phyloP scores from a whole-genome alignment of 73 alveolate genomes.

The Paramecium primaurelia region DNA sequence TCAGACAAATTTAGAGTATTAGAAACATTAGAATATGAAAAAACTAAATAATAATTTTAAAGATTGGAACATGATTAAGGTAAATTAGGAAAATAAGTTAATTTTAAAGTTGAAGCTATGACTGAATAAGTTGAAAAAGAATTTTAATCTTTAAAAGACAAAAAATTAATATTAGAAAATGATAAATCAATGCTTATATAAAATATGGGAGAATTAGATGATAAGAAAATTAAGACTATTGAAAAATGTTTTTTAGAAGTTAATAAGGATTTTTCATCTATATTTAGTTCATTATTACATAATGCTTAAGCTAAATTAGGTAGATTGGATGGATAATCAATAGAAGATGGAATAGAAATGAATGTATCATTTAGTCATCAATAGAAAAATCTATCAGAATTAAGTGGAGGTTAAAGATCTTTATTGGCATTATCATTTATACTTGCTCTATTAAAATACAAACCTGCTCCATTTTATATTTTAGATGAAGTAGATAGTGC shows the following conservation, averaged over 20 bases:
- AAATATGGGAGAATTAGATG: slow-evolving; percentile 87
- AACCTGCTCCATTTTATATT: slow-evolving; percentile 97
- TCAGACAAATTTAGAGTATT: not conserved
- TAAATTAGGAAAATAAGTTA: slow-evolving; percentile 75
- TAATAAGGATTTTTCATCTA: slow-evolving; percentile 79
- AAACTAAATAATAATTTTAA: not conserved
- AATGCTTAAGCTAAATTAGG: slow-evolving; percentile 90
- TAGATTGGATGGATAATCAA: slow-evolving; percentile 72
- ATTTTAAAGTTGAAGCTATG: slow-evolving; percentile 85
- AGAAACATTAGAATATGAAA: not conserved
- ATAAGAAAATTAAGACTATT: slow-evolving; percentile 65
- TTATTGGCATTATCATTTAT: slow-evolving; percentile 91
- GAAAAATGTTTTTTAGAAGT: slow-evolving; percentile 64
- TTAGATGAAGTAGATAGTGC: slow-evolving; percentile 99
- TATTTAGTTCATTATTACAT: slow-evolving; percentile 83
- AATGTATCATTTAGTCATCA: slow-evolving; percentile 94
- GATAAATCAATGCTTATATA: slow-evolving; percentile 81
- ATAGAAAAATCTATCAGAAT: slow-evolving; percentile 84
- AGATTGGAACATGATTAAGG: slow-evolving; percentile 27
- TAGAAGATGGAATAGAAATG: slow-evolving; percentile 90
- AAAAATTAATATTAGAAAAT: slow-evolving; percentile 71
- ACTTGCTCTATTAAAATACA: slow-evolving; percentile 82
- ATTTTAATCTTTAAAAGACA: slow-evolving; percentile 70
- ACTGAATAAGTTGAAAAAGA: slow-evolving; percentile 89
- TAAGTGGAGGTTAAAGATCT: slow-evolving; percentile 96